Base-by-base conservation (phyloP, 192 early-diverging fungal species). In the Kickxella alabastrina region DNA sequence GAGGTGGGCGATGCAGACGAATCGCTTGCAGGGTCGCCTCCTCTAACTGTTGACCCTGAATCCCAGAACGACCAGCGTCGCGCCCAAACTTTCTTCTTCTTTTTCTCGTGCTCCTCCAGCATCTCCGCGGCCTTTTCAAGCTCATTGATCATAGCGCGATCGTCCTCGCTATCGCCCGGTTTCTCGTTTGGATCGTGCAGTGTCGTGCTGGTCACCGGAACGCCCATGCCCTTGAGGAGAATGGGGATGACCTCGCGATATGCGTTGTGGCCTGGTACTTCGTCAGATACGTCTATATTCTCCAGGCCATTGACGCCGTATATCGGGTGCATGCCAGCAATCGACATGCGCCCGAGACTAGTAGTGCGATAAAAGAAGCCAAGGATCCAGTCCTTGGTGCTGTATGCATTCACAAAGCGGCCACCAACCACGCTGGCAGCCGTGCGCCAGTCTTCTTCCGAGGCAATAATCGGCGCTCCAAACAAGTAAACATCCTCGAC, bases 291-390 rank as follows among this genome's bases (percentile, higher is more conserved):
- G 26, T 89, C 82, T 21, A 92, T 53, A 59, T 98, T 95, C 52
- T 88, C 85, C n/a, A 98, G 68, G 3, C 85, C 84, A 13, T 78
- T 78, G 6, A 93, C 83, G 25, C 81, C 80, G 12, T 75, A 63
- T 19, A 95, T 81, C 1, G 92, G 91, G 9, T 83, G 75, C 50
- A 98, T 68, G 0, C 95, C 95, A 1, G 95, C 92, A 10, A 98
- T 85, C 12, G 84, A 83, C 17, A 73, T 82, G 48, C 87, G 80
- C 8, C 82, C 78, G 24, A 87, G 87, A 0, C 80, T 83, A 5
- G 88, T 86, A 1, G 93, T 87, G 43, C 95, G 80, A 68, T 93
- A 98, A 49, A 98, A 66, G 42, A 98, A 91, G 0, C 91, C 87
- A 1, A 98, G 82, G 1, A 98, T 79, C 89, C 87, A 92, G 65